phyloP scores from a whole-genome alignment of 495 filamentous ascomycete genomes.

The Annulohypoxylon moriforme region DNA sequence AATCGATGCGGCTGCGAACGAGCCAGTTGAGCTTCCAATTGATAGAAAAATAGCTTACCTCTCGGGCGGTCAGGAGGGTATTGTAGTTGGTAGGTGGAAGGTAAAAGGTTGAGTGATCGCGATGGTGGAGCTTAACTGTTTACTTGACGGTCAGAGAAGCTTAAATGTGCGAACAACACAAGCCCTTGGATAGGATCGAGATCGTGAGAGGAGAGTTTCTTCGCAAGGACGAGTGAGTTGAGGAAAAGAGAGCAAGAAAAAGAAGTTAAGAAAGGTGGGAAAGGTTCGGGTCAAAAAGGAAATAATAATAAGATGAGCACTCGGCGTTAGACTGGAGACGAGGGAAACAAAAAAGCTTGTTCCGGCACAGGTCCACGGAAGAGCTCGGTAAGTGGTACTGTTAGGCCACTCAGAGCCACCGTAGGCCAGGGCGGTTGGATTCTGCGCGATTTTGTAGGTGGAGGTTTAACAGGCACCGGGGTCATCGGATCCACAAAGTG shows the following conservation, averaged over 20 bases:
- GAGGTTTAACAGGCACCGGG: constrained; percentile 41
- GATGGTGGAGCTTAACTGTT: constrained; percentile 42
- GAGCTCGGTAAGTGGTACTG: constrained; percentile 38
- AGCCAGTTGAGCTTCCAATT: constrained; percentile 28
- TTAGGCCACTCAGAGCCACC: constrained; percentile 8
- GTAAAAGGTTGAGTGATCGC: constrained; percentile 27
- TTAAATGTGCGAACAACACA: constrained; percentile 51
- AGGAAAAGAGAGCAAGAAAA: constrained; percentile 29
- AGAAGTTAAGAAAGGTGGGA: constrained; percentile 43
- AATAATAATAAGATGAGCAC: constrained; percentile 46
- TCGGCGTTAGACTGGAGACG: constrained; percentile 44
- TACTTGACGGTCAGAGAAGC: constrained; percentile 41
- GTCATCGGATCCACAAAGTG: constrained; percentile 47
- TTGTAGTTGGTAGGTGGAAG: constrained; percentile 27
- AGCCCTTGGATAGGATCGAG: constrained; percentile 45
- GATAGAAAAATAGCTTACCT: constrained; percentile 42
- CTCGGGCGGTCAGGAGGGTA: constrained; percentile 8
- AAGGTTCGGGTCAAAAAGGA: constrained; percentile 46
- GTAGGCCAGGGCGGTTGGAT: constrained; percentile 29
- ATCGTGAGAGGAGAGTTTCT: constrained; percentile 21
- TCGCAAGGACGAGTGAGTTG: constrained; percentile 53
- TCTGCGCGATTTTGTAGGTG: constrained; percentile 52
- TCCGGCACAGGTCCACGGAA: constrained; percentile 24
- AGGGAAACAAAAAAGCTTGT: constrained; percentile 48
- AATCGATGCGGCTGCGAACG: constrained; percentile 6